phyloP scores from a whole-genome alignment of 768 basidiomycete genomes.

The Podaxis carcinomalis region DNA sequence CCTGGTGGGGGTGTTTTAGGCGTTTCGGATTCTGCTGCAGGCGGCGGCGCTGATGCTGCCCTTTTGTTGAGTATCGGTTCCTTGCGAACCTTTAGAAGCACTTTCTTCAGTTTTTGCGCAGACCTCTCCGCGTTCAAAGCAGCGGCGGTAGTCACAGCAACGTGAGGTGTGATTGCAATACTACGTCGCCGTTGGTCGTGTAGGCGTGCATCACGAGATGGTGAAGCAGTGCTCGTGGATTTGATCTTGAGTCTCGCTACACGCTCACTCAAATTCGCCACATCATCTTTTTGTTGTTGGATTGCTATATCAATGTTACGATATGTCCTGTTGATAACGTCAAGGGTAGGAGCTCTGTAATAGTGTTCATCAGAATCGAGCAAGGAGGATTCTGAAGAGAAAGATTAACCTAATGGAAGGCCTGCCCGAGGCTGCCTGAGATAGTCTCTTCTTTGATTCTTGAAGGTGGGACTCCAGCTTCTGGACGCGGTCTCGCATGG shows the following conservation, averaged over 20 bases:
- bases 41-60: conserved; percentile 32
- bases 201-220: conserved; percentile 37
- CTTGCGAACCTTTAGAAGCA: conserved; percentile 54
- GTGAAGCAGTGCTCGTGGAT: conserved; percentile 16
- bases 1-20: conserved; percentile 24
- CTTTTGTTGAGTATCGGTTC: conserved; percentile 66
- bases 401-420: conserved; percentile 54
- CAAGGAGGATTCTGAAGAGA: neutral
- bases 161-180: conserved; percentile 52
- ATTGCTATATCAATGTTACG: conserved; percentile 79
- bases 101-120: conserved; percentile 64
- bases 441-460: conserved; percentile 64
- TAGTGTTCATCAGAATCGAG: neutral
- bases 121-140: conserved; percentile 80
- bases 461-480: conserved; percentile 77
- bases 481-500: conserved; percentile 66
- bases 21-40: conserved; percentile 33
- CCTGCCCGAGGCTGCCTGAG: conserved; percentile 56
- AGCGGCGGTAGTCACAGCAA: conserved; percentile 73
- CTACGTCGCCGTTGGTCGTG: conserved; percentile 34
- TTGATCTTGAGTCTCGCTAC: conserved; percentile 46
- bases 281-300: conserved; percentile 52
- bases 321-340: conserved; percentile 80
- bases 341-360: conserved; percentile 74
- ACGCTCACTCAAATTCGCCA: conserved; percentile 48